These are phyloP conservation scores for Pugionium cornutum DNA, from an alignment of 345 rosid genomes.

Conservation along the genomic window DNA sequence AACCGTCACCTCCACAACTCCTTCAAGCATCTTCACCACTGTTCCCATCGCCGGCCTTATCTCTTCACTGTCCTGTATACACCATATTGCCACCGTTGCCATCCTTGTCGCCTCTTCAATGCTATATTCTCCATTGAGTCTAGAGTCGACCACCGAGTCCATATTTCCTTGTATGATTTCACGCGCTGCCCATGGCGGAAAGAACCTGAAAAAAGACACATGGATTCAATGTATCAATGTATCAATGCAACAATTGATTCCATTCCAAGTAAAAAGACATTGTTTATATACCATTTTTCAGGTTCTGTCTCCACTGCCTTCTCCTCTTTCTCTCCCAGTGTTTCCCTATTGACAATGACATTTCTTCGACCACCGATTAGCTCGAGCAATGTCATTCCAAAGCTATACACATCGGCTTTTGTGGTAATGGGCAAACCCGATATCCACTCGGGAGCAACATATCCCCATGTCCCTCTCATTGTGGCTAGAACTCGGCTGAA, in stretches of 20 bases:
- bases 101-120: slow-evolving; percentile 58
- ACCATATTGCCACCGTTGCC: slow-evolving; percentile 73
- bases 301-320: slow-evolving; percentile 29
- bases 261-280: not conserved
- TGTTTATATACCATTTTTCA: slow-evolving; percentile 36
- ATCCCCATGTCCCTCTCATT: slow-evolving; percentile 70
- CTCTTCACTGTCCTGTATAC: slow-evolving; percentile 68
- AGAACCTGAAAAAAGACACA: slow-evolving; percentile 52
- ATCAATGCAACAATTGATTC: not conserved
- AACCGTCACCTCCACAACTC: slow-evolving; percentile 53
- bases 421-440: slow-evolving; percentile 60
- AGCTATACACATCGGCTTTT: slow-evolving; percentile 75
- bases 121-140: slow-evolving; percentile 48
- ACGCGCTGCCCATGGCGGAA: slow-evolving; percentile 89
- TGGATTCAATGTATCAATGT: not conserved
- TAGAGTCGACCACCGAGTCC: slow-evolving; percentile 50
- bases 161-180: slow-evolving; percentile 63
- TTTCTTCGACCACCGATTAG: slow-evolving; percentile 73
- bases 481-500: slow-evolving; percentile 60
- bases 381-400: slow-evolving; percentile 68
- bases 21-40: slow-evolving; percentile 77
- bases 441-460: slow-evolving; percentile 72
- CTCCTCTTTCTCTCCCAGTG: slow-evolving; percentile 47
- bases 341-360: slow-evolving; percentile 38
- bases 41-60: slow-evolving; percentile 70